Percentiles rank a stretch among this genome's conserved stretches.
Evolutionary conservation across 2,329 filamentous ascomycete species (phyloP).

Genomic region (Saccharata proteae): DNA sequence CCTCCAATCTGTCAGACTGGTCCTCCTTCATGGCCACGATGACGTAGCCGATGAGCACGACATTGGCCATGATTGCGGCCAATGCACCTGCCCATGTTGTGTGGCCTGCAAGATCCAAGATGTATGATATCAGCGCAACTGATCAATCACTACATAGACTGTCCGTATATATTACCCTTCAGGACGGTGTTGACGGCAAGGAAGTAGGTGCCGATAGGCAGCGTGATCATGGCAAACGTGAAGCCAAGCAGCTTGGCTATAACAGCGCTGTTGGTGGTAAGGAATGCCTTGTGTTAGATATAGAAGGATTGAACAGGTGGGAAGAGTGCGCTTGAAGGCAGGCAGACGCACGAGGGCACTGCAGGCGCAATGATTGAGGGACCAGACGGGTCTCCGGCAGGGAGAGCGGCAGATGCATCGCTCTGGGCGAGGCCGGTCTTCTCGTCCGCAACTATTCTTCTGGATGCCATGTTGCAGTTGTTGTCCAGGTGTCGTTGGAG

Average conservation of each 20-base stretch:
- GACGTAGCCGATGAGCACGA: slow-evolving; percentile 82
- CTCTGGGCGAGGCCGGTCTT: slow-evolving; percentile 47
- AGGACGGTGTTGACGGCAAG: slow-evolving; percentile 65
- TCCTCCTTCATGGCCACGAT: slow-evolving; percentile 88
- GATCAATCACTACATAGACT: no score
- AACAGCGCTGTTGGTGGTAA: slow-evolving; percentile 50
- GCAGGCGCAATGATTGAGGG: slow-evolving; percentile 1
- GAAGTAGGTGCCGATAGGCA: slow-evolving; percentile 86
- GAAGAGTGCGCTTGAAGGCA: neutral
- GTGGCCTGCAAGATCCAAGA: slow-evolving; percentile 49
- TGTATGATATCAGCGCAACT: slow-evolving; percentile 3
- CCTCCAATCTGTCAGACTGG: slow-evolving; percentile 36
- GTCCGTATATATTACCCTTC: slow-evolving; percentile 57
- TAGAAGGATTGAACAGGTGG: slow-evolving; percentile 3
- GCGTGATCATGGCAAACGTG: slow-evolving; percentile 78
- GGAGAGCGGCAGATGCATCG: slow-evolving; percentile 62
- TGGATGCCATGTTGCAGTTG: slow-evolving; percentile 50
- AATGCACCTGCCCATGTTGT: slow-evolving; percentile 74
- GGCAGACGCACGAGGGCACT: neutral
- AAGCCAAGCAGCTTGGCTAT: slow-evolving; percentile 85
- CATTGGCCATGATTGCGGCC: slow-evolving; percentile 81
- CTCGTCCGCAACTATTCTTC: slow-evolving; percentile 52
- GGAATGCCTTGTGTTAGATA: slow-evolving; percentile 5
- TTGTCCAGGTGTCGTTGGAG: slow-evolving; percentile 8
- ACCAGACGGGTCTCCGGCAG: slow-evolving; percentile 40